Percentiles rank a stretch among this genome's conserved stretches.
Conservation (phyloP, 371 early-diverging fungal genomes). For the Smittium culicis region DNA sequence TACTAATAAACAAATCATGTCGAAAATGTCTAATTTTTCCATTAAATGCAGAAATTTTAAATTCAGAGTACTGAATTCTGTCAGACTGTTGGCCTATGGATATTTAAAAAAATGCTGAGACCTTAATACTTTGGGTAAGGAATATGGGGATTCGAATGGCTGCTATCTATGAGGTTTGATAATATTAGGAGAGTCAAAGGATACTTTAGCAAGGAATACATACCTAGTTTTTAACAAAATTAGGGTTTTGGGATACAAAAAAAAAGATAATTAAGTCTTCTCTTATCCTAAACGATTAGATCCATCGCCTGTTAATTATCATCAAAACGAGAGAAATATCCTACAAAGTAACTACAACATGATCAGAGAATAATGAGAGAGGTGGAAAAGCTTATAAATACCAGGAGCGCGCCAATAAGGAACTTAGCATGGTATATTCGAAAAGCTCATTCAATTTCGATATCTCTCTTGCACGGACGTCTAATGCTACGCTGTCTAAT, state of each 20-base stretch:
- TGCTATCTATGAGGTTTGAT: slow-evolving; percentile 31
- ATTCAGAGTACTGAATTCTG: slow-evolving; percentile 11
- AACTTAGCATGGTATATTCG: slow-evolving; percentile 14
- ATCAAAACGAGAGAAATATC: slow-evolving; percentile 19
- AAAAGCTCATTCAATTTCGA: slow-evolving; percentile 2
- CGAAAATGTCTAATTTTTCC: slow-evolving; percentile 19
- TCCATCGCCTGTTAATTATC: slow-evolving; percentile 26
- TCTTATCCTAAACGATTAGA: slow-evolving; percentile 25
- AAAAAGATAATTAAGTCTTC: slow-evolving; percentile 18
- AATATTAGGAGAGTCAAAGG: slow-evolving; percentile 13
- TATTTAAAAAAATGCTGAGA: slow-evolving; percentile 34
- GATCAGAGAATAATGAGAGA: neutral
- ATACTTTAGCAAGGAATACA: slow-evolving; percentile 12
- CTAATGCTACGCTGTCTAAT: neutral
- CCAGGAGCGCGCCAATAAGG: neutral
- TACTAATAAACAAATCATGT: neutral
- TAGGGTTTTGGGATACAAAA: neutral
- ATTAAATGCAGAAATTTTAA: slow-evolving; percentile 34
- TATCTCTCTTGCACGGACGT: neutral
- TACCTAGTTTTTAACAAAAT: slow-evolving; percentile 14
- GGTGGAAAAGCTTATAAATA: neutral
- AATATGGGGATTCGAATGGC: slow-evolving; percentile 23
- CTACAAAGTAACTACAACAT: neutral
- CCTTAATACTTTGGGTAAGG: slow-evolving; percentile 25
- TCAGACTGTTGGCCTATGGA: slow-evolving; percentile 14